These are phyloP conservation scores for Trametes cubensis DNA, from an alignment of 768 basidiomycete species.

Conservation along the genomic window DNA sequence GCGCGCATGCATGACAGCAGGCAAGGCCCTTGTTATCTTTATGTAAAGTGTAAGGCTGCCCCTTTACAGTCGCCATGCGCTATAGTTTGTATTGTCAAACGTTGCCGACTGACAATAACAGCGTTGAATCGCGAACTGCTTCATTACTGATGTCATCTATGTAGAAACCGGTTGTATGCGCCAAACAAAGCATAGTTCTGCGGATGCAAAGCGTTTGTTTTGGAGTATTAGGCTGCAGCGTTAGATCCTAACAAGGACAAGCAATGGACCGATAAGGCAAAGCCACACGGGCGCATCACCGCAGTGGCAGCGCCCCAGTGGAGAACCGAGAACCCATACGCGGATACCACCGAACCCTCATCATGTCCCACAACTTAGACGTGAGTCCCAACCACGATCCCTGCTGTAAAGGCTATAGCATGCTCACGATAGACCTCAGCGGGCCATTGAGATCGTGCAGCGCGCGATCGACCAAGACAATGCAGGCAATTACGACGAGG, in stretches of 20 bases:
- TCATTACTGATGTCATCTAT: too few relatives aligned
- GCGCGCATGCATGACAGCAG: background rate
- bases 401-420: background rate
- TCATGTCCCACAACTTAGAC: constrained; percentile 32
- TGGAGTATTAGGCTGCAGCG: constrained; percentile 23
- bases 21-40: background rate
- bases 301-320: background rate
- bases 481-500: constrained; percentile 91
- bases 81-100: too few relatives aligned
- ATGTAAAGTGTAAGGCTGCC: too few relatives aligned
- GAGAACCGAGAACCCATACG: background rate
- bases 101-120: too few relatives aligned
- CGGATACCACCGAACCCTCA: constrained; percentile 18
- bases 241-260: constrained; percentile 25
- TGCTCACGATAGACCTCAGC: constrained; percentile 39
- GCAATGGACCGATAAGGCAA: constrained; percentile 15
- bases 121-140: too few relatives aligned
- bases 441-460: constrained; percentile 90
- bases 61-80: too few relatives aligned
- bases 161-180: too few relatives aligned
- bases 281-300: background rate
- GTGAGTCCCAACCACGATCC: constrained; percentile 18
- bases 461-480: constrained; percentile 91
- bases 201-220: constrained; percentile 22
- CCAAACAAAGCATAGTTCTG: background rate